Evolutionary conservation across 768 basidiomycete species (phyloP), one percentile per base, ranked within the genome.

Genomic region (Tylopilus subfusipes): DNA sequence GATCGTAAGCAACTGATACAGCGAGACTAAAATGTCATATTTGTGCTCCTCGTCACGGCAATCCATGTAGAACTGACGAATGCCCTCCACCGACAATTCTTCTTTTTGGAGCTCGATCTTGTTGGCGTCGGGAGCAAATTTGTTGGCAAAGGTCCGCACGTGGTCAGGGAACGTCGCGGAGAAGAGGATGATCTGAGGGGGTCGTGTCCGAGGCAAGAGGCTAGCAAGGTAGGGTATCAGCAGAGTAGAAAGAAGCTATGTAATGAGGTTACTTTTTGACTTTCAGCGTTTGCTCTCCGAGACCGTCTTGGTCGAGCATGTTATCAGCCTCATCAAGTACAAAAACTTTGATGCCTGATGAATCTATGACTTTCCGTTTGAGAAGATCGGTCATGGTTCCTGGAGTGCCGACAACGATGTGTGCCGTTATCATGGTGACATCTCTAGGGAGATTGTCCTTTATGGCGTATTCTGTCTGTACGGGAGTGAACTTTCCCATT

Each of bases 321-420:
- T 98, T 97, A 73, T 99, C 97, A 36, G 97, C 97, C 73, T 99
- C 97, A 66, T 99, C 97, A 9, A 98, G 78, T 4, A 98, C 96
- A 53, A 98, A 93, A 4, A 96, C 90, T 66, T 91, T 92, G 69
- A 99, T 81, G 29, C 85, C 77, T 45, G 78, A 81, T 16, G 86
- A 75, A 65, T 98, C 91, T 54, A 98, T 80, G 42, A 93, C 86
- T 59, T 75, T 86, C 64, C 81, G 78, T 61, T 84, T 76, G 63
- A 98, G 83, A 65, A 97, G 80, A 71, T 96, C 93, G 38, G 83
- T 78, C 83, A 97, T 87, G 21, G 96, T 98, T 16, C 97, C 97
- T 0, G 97, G 95, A 1, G 95, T 99, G 30, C 97, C 97, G 42
- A 99, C 90, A 54, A 98, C 83, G 51, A 98, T 81, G 45, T 99